Evolutionary conservation across 371 early-diverging fungal species (phyloP), one percentile per base, ranked within the genome.

Genomic region (Circinella umbellata): DNA sequence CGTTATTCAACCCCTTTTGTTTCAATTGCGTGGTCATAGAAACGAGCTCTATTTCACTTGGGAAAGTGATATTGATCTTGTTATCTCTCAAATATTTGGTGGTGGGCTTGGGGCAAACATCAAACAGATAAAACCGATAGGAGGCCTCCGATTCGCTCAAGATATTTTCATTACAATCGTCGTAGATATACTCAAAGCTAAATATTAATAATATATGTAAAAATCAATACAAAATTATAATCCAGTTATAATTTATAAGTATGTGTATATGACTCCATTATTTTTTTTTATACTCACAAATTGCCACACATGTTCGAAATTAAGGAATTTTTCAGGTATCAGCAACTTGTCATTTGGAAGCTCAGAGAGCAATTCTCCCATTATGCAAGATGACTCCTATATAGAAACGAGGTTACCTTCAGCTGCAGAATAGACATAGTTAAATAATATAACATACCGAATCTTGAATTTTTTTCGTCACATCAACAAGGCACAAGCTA

Each of bases 111-210:
- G 71, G 48, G 65, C 72, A 69, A 17, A 35, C 67, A 34, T 75
- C 75, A 68, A 75, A 69, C 60, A 75, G 42, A 62, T 75, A 75
- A 47, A 69, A 75, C 10, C 72, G 70, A 63, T 75, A 75, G 70
- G 69, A 75, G 48, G 68, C 53, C 69, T 71, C 75, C n/a, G 72
- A 71, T 55, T 69, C 69, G 64, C 38, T 54, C 51, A 75, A 60
- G 18, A 71, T 57, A 20, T 67, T 57, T 39, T 61, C 38, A 64
- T 64, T 64, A 67, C 61, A 64, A 67, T 71, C 37, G 64, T 74
- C 75, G 66, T 42, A 74, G 38, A 74, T 67, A 69, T 71, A 69
- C 38, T 69, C 67, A 63, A 66, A 65, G 11, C 71, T 69, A 75
- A 72, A 66, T 54, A 69, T 51, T n/a, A 51, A 51, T 51, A 51